These are phyloP conservation scores for Sporisorium graminicola DNA, from an alignment of 1,284 basidiomycete genomes.

Conservation along the genomic window DNA sequence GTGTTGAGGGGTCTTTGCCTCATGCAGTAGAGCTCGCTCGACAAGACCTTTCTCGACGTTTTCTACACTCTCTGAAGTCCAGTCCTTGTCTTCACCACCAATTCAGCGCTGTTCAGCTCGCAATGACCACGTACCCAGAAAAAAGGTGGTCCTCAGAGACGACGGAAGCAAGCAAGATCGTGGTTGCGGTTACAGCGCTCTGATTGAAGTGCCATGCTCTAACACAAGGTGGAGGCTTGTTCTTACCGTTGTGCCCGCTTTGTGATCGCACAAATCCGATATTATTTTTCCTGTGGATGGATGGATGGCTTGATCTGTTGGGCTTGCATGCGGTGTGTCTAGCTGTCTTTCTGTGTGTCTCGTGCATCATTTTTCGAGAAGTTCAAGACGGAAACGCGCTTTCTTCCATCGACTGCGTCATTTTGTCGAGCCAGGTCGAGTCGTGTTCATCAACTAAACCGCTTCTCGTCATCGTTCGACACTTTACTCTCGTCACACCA, in stretches of 20 bases:
- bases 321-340: no score
- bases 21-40: no score
- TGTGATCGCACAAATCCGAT: conserved; percentile 5
- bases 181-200: no score
- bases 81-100: no score
- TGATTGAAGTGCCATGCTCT: neutral
- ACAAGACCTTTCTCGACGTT: neutral
- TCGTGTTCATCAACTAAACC: neutral
- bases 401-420: neutral
- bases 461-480: neutral
- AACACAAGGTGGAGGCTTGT: conserved; percentile 3
- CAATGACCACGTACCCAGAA: no score
- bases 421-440: neutral
- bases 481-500: neutral
- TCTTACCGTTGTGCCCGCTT: neutral
- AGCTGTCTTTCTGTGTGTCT: neutral
- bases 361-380: neutral
- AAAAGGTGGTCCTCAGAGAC: no score
- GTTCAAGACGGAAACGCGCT: neutral
- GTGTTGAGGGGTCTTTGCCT: no score
- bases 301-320: neutral
- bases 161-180: no score
- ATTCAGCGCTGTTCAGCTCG: no score
- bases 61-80: no score
- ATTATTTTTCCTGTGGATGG: neutral